Evolutionary conservation across 2,329 filamentous ascomycete genomes (phyloP).

Genomic region (Colletotrichum sp.): DNA sequence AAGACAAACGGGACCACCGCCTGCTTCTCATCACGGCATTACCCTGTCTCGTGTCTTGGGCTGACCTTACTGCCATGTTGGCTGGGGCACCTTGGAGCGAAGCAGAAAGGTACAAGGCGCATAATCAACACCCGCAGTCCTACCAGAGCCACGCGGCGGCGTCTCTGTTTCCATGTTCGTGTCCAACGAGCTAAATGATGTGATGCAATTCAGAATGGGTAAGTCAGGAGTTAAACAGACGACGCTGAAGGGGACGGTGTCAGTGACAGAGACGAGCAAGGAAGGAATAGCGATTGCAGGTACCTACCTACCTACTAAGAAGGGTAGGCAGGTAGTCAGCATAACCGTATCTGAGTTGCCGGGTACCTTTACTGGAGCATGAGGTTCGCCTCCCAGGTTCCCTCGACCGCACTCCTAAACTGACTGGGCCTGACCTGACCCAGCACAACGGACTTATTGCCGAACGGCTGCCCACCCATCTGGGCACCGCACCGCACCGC

Average conservation of each 20-base stretch:
- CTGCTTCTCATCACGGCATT: neutral
- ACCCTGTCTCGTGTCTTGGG: neutral
- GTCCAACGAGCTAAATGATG: neutral
- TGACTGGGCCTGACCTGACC: neutral
- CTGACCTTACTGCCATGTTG: neutral
- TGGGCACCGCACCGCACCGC: neutral
- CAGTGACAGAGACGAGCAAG: neutral
- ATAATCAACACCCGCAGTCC: neutral
- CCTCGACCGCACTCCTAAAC: neutral
- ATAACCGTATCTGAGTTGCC: neutral
- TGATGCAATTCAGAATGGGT: neutral
- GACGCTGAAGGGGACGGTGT: neutral
- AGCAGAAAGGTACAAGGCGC: neutral
- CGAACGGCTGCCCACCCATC: constrained; percentile 7
- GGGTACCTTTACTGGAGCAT: neutral
- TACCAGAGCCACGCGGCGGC: neutral
- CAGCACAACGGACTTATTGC: constrained; percentile 18
- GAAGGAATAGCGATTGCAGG: neutral
- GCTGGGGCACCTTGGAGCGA: neutral
- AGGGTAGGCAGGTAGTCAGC: neutral
- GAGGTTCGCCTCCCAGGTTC: neutral
- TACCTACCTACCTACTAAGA: neutral
- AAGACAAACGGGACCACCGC: neutral
- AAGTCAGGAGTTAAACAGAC: neutral
- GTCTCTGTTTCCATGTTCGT: neutral